Evolutionary conservation across 1,284 basidiomycete species (phyloP).

Genomic region (Ustilago esculenta): DNA sequence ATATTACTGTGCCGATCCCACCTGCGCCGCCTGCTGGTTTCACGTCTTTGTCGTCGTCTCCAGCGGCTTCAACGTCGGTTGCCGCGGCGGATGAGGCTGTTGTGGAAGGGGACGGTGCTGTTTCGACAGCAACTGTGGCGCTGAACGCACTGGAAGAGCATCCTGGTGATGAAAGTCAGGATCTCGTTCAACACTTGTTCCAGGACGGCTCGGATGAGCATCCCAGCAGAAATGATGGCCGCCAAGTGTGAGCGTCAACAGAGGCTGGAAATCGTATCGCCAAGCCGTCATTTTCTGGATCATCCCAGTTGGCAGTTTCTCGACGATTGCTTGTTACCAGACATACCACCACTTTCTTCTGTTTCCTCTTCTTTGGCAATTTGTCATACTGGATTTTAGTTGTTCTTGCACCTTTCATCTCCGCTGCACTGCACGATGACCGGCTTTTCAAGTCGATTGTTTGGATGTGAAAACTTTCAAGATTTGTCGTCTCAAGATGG

Average conservation of each 20-base stretch:
- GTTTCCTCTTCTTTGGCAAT: not conserved
- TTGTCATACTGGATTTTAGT: conserved; percentile 10
- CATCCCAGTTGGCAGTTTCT: no score
- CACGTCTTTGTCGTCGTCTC: not conserved
- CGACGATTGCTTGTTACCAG: no score
- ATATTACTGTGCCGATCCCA: conserved; percentile 56
- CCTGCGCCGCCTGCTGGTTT: conserved; percentile 36
- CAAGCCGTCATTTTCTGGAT: no score
- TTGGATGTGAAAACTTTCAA: no score
- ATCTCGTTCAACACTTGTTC: conserved; percentile 26
- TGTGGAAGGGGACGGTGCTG: not conserved
- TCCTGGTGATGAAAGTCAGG: conserved; percentile 12
- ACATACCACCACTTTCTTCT: no score
- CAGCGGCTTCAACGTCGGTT: not conserved
- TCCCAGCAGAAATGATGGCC: conserved; percentile 2
- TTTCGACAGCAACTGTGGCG: not conserved
- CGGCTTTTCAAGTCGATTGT: no score
- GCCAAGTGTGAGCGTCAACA: conserved; percentile 10
- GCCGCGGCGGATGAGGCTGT: not conserved
- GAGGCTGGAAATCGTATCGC: no score
- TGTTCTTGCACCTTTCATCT: no score
- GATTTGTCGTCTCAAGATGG: no score
- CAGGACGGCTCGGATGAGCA: conserved; percentile 7
- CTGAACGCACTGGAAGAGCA: not conserved
- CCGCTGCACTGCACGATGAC: no score